A percentile compares a stretch with the other conserved stretches of the same genome.
Conservation (phyloP, 192 early-diverging fungal species). For the Gryganskiella cystojenkinii region DNA sequence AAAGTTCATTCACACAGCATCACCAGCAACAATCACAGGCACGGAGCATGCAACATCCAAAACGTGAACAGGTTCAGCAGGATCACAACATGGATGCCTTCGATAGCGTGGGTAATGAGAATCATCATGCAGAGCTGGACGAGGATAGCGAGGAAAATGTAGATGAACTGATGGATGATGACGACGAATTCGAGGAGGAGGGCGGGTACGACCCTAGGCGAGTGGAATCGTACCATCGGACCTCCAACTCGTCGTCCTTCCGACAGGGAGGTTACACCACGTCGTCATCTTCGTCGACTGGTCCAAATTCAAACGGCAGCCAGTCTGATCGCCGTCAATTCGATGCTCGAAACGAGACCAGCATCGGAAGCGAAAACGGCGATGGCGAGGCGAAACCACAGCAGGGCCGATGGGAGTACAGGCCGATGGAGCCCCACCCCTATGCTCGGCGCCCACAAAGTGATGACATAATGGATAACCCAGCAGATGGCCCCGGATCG, state of each 20-base stretch:
- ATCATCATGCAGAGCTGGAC: slow-evolving; percentile 13
- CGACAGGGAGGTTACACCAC: too few species aligned
- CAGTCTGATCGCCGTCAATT: too few species aligned
- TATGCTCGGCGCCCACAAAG: neutral
- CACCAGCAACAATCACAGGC: neutral
- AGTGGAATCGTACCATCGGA: neutral
- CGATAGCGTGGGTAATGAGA: slow-evolving; percentile 6
- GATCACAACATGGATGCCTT: too few species aligned
- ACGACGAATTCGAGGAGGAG: slow-evolving; percentile 7
- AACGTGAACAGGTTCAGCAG: too few species aligned
- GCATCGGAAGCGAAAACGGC: neutral
- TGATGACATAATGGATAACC: too few species aligned
- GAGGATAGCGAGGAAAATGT: slow-evolving; percentile 22
- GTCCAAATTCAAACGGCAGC: too few species aligned
- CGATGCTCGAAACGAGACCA: neutral
- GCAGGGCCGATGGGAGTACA: too few species aligned
- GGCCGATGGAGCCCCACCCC: too few species aligned
- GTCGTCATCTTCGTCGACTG: too few species aligned
- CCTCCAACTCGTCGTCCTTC: neutral
- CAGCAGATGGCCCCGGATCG: neutral
- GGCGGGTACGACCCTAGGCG: neutral
- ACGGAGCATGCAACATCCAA: neutral
- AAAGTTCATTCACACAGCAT: neutral
- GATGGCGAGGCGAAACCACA: neutral
- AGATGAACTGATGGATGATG: slow-evolving; percentile 34